Percentiles rank a stretch among this genome's conserved stretches.
Conservation (phyloP, 2,329 filamentous ascomycete species). For the Cladophialophora bantiana region DNA sequence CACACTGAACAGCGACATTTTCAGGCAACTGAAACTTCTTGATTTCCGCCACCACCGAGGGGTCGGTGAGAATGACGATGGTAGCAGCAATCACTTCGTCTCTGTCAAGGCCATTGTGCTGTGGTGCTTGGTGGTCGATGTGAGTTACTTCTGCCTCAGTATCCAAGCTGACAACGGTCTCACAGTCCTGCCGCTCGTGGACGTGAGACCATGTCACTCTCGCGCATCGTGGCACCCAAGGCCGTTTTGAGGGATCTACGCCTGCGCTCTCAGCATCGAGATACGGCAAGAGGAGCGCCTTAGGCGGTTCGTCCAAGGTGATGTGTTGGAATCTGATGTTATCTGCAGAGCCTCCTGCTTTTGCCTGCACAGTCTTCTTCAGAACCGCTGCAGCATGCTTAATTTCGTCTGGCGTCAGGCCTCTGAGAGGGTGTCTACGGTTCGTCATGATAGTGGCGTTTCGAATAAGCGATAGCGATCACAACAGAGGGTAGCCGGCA, state of each 20-base stretch:
- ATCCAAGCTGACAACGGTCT: not conserved
- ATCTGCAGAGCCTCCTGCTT: not conserved
- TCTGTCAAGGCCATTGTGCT: not conserved
- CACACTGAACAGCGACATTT: no score
- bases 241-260: no score
- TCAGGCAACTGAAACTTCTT: no score
- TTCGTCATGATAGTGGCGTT: not conserved
- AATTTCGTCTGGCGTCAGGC: not conserved
- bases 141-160: not conserved
- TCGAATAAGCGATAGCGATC: not conserved
- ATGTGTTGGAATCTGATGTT: no score
- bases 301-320: no score
- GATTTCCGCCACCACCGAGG: no score
- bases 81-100: no score
- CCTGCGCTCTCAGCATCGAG: not conserved
- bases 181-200: not conserved
- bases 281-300: not conserved
- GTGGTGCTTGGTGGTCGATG: not conserved
- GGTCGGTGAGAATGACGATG: no score
- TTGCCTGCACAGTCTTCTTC: not conserved
- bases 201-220: no score
- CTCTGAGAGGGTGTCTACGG: not conserved
- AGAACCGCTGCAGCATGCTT: conserved; percentile 1
- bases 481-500: not conserved
- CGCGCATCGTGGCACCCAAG: no score